phyloP scores from a whole-genome alignment of 2,329 filamentous ascomycete genomes.

The Stachybotrys chartarum region DNA sequence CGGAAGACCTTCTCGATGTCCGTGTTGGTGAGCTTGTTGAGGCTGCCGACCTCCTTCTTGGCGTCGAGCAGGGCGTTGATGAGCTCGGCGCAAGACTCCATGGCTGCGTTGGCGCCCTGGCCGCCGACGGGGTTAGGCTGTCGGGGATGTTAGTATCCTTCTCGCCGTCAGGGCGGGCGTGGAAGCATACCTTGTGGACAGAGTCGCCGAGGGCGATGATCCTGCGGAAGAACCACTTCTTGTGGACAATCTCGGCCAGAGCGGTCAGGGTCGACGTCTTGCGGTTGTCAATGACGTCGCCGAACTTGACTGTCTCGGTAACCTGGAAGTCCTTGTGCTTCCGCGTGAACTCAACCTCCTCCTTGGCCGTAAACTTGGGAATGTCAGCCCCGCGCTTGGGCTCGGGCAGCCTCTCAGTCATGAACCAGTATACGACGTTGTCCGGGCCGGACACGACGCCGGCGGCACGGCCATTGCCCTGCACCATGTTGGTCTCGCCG shows the following conservation, averaged over 20 bases:
- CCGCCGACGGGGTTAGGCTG: conserved; percentile 17
- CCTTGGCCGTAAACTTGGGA: conserved; percentile 21
- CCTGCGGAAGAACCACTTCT: conserved; percentile 24
- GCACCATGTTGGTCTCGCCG: conserved; percentile 10
- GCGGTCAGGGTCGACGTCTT: conserved; percentile 20
- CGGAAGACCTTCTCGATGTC: conserved; percentile 5
- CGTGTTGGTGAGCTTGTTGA: conserved; percentile 2
- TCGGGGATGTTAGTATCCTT: too few species aligned
- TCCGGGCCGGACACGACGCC: conserved; percentile 21
- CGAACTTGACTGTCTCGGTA: conserved; percentile 16
- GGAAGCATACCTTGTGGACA: conserved; percentile 17
- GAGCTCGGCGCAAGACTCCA: conserved; percentile 13
- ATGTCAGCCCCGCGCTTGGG: conserved; percentile 21
- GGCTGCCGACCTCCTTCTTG: conserved; percentile 1
- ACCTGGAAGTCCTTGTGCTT: conserved; percentile 12
- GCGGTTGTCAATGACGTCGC: conserved; percentile 18
- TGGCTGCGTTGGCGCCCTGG: conserved; percentile 18
- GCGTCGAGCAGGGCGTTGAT: background rate
- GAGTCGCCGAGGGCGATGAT: conserved; percentile 24
- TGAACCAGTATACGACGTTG: conserved; percentile 26
- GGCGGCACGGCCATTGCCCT: conserved; percentile 14
- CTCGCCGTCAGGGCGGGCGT: too few species aligned
- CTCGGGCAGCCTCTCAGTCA: conserved; percentile 21
- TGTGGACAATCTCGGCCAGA: conserved; percentile 21
- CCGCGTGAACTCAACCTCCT: conserved; percentile 19